Conservation (phyloP, 2,329 filamentous ascomycete genomes). For the Teratosphaeria epicoccoides region DNA sequence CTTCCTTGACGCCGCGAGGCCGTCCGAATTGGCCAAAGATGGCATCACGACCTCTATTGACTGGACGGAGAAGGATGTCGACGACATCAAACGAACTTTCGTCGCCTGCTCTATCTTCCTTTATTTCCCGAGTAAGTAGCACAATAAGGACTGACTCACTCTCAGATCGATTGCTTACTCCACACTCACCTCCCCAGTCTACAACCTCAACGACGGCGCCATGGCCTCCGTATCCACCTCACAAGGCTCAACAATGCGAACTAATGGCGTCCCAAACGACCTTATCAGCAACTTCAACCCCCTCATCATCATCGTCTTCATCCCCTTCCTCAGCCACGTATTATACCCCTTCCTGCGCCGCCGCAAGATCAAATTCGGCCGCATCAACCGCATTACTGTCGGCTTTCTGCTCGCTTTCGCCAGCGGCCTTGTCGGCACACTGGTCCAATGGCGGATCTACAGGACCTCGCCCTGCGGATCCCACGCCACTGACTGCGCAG, state of each 20-base stretch:
- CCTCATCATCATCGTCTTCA: constrained; percentile 33
- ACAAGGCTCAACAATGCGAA: constrained; percentile 15
- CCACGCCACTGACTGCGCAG: constrained; percentile 28
- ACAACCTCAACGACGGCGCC: constrained; percentile 20
- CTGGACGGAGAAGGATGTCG: constrained; percentile 60
- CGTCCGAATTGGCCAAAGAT: constrained; percentile 11
- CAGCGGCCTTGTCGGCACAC: constrained; percentile 40
- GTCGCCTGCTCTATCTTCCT: constrained; percentile 57
- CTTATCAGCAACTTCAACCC: constrained; percentile 37
- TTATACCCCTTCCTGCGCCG: constrained; percentile 34
- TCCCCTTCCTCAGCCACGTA: constrained; percentile 30
- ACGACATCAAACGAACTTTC: constrained; percentile 56
- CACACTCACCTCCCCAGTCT: not conserved
- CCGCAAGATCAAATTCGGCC: constrained; percentile 20
- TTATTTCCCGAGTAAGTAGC: constrained; percentile 30
- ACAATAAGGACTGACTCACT: too few relatives aligned
- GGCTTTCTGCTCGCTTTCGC: constrained; percentile 41
- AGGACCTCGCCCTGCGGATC: constrained; percentile 35
- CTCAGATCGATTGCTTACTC: too few relatives aligned
- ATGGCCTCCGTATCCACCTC: constrained; percentile 12
- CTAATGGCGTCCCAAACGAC: constrained; percentile 33
- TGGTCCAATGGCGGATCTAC: constrained; percentile 46
- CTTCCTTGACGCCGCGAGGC: constrained; percentile 16
- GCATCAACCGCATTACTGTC: constrained; percentile 21
- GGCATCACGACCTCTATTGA: constrained; percentile 16